Evolutionary conservation across 768 basidiomycete species (phyloP).

Genomic region (Suillus clintonianus): DNA sequence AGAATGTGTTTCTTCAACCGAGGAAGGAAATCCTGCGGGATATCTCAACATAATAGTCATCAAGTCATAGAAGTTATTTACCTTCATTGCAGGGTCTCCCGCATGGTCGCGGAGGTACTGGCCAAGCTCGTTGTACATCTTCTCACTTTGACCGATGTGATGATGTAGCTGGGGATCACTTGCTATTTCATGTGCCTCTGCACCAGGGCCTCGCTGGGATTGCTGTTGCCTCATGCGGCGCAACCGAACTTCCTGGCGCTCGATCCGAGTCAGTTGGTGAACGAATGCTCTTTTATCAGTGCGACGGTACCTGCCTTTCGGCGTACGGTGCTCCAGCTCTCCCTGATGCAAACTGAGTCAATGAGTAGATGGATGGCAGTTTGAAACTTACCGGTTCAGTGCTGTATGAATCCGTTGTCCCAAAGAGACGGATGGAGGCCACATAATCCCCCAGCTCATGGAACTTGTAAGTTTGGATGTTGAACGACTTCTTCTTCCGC

Average conservation of each 20-base stretch:
- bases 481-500: conserved; percentile 13
- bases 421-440: conserved; percentile 19
- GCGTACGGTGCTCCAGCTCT: conserved; percentile 13
- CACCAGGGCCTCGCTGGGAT: no score
- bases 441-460: conserved; percentile 36
- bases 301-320: conserved; percentile 12
- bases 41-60: background rate
- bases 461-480: conserved; percentile 32
- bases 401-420: conserved; percentile 36
- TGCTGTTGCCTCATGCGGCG: background rate
- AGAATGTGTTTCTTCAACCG: conserved; percentile 36
- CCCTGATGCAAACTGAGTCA: conserved; percentile 4
- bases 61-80: conserved; percentile 20
- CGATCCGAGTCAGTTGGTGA: background rate
- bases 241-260: background rate
- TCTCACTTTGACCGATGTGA: conserved; percentile 4
- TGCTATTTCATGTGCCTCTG: no score
- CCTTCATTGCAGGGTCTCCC: conserved; percentile 19
- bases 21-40: conserved; percentile 31
- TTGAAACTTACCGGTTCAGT: conserved; percentile 30
- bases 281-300: conserved; percentile 1
- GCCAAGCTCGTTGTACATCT: conserved; percentile 21
- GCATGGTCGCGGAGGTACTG: conserved; percentile 30
- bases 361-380: background rate
- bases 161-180: background rate